A percentile compares a stretch with the other conserved stretches of the same genome.
phyloP scores from a whole-genome alignment of 2,329 filamentous ascomycete genomes.

The Decorospora gaudefroyi region DNA sequence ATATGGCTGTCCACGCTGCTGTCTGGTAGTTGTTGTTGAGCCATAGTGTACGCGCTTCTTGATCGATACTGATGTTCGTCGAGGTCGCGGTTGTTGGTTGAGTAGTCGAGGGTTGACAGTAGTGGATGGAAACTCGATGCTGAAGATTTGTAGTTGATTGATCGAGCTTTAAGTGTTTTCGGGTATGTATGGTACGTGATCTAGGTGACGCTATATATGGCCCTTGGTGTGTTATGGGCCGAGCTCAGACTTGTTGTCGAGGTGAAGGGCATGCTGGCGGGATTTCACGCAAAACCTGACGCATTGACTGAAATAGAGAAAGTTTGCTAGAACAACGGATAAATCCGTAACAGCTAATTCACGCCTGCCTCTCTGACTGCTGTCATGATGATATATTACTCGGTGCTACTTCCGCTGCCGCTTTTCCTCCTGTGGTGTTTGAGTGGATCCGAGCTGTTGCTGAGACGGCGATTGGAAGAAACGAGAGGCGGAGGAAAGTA shows the following conservation, averaged over 20 bases:
- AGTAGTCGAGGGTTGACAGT: not conserved
- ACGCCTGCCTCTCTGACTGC: slow-evolving; percentile 19
- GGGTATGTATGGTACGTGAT: not conserved
- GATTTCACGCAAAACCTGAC: no score
- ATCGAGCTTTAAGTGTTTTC: not conserved
- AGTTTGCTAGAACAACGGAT: no score
- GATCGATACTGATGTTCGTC: not conserved
- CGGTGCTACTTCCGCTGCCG: slow-evolving; percentile 30
- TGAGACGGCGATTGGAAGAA: slow-evolving; percentile 19
- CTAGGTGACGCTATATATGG: not conserved
- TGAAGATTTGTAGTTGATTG: no score
- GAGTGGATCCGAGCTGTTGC: slow-evolving; percentile 27
- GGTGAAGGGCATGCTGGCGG: not conserved
- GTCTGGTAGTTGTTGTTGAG: not conserved
- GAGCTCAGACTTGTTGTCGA: not conserved
- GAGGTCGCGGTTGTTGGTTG: not conserved
- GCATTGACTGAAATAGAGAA: no score
- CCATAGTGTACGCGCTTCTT: not conserved
- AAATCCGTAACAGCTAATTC: no score
- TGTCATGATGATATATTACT: slow-evolving; percentile 19
- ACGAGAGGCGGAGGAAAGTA: slow-evolving; percentile 38
- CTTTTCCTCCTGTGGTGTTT: slow-evolving; percentile 38
- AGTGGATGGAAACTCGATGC: not conserved
- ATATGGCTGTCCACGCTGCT: not conserved
- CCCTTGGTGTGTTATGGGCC: not conserved